phyloP scores from a whole-genome alignment of 2,329 filamentous ascomycete genomes.

The Xylariaceae sp. region DNA sequence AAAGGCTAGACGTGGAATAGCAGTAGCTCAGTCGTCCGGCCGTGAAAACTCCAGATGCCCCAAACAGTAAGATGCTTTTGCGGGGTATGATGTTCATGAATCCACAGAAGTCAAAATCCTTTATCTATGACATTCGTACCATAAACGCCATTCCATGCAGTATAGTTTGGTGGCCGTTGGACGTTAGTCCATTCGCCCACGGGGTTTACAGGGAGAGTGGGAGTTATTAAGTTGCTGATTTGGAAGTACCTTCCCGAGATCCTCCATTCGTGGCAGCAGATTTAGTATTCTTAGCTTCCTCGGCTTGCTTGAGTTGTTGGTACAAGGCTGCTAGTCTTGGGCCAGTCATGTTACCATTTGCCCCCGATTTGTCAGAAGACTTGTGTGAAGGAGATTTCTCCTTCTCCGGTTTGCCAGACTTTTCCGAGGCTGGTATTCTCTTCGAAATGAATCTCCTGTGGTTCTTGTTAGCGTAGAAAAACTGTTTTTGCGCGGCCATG shows the following conservation, averaged over 20 bases:
- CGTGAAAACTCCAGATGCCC: constrained; percentile 25
- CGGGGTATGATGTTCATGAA: constrained; percentile 24
- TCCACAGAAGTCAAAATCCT: not conserved
- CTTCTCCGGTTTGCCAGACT: constrained; percentile 8
- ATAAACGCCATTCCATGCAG: constrained; percentile 29
- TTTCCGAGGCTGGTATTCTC: constrained; percentile 27
- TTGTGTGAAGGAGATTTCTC: not conserved
- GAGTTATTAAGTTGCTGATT: constrained; percentile 15
- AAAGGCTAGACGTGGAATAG: constrained; percentile 3
- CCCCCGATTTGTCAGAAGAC: not conserved
- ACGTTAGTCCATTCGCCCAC: constrained; percentile 1
- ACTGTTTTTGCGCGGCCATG: constrained; percentile 10
- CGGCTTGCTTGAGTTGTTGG: constrained; percentile 26
- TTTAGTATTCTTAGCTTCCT: constrained; percentile 22
- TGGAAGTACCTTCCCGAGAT: constrained; percentile 21
- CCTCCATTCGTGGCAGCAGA: constrained; percentile 21
- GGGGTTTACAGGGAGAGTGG: constrained; percentile 6
- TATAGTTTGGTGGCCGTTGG: constrained; percentile 14
- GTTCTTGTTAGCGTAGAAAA: constrained; percentile 9
- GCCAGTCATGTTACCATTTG: constrained; percentile 24
- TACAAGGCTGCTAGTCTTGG: constrained; percentile 27
- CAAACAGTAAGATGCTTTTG: constrained; percentile 28
- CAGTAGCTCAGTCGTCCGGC: constrained; percentile 11
- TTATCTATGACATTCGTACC: constrained; percentile 9
- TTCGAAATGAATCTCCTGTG: constrained; percentile 31